Conservation (phyloP, 2,329 filamentous ascomycete species). For the Epichloe sylvatica region DNA sequence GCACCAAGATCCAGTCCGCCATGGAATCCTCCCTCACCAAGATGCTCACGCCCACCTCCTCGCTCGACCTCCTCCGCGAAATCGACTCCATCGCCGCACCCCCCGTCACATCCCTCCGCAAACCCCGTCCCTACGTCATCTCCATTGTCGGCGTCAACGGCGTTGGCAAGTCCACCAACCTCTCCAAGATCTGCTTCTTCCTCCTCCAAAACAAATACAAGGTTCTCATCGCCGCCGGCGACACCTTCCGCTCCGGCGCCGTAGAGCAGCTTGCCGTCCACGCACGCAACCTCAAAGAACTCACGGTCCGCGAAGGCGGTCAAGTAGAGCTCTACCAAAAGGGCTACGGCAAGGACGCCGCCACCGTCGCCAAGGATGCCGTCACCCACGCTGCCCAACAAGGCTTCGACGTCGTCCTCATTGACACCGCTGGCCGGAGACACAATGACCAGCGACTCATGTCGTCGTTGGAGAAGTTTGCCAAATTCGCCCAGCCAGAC, state of each 20-base stretch:
- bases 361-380: slow-evolving; percentile 86
- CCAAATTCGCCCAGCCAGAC: slow-evolving; percentile 87
- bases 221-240: slow-evolving; percentile 84
- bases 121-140: slow-evolving; percentile 79
- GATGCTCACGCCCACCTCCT: slow-evolving; percentile 90
- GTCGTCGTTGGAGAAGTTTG: slow-evolving; percentile 94
- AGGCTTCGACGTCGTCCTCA: slow-evolving; percentile 83
- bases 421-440: slow-evolving; percentile 86
- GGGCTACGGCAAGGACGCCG: slow-evolving; percentile 95
- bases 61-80: slow-evolving; percentile 84
- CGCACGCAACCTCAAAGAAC: slow-evolving; percentile 81
- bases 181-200: slow-evolving; percentile 97
- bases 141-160: slow-evolving; percentile 98
- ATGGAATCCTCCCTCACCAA: slow-evolving; percentile 89
- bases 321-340: slow-evolving; percentile 88
- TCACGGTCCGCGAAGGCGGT: slow-evolving; percentile 71
- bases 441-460: slow-evolving; percentile 95
- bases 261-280: slow-evolving; percentile 96
- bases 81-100: slow-evolving; percentile 68
- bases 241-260: slow-evolving; percentile 93
- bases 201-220: slow-evolving; percentile 93
- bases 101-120: slow-evolving; percentile 48
- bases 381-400: slow-evolving; percentile 65
- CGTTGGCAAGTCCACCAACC: slow-evolving; percentile 93
- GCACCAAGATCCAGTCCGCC: slow-evolving; percentile 66